phyloP scores from a whole-genome alignment of 495 filamentous ascomycete genomes.

The Talaromyces nanjingensis region DNA sequence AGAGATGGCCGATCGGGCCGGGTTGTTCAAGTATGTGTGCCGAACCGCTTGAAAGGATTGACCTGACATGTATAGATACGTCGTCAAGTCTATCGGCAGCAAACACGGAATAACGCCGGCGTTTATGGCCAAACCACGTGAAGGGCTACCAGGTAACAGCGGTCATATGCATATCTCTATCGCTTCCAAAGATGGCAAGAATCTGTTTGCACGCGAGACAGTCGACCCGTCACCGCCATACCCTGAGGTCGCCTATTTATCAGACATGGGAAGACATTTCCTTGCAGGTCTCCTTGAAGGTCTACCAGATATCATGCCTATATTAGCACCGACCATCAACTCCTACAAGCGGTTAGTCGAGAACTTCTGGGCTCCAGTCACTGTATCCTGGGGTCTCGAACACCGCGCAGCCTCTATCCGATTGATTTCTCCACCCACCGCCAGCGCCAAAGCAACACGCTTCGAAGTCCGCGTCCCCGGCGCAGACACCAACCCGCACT shows the following conservation, averaged over 20 bases:
- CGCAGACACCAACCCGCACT: constrained; percentile 83
- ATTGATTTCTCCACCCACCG: constrained; percentile 79
- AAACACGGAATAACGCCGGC: constrained; percentile 89
- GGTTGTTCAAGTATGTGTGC: constrained; percentile 70
- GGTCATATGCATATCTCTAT: constrained; percentile 95
- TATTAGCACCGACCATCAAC: constrained; percentile 91
- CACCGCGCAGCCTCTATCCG: constrained; percentile 89
- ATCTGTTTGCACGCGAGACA: constrained; percentile 69
- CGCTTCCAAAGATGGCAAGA: constrained; percentile 58
- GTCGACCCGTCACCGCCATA: constrained; percentile 63
- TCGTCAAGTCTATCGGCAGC: constrained; percentile 76
- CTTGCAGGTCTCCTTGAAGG: constrained; percentile 85
- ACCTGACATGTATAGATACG: constrained; percentile 45
- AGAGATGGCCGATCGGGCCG: constrained; percentile 84
- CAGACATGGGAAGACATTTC: constrained; percentile 87
- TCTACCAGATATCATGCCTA: constrained; percentile 89
- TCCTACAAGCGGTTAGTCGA: constrained; percentile 96
- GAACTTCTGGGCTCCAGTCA: constrained; percentile 98
- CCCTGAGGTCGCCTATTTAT: constrained; percentile 69
- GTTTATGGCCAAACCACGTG: constrained; percentile 97
- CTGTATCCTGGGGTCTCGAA: constrained; percentile 93
- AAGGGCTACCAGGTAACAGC: constrained; percentile 84
- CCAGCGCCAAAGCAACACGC: constrained; percentile 73
- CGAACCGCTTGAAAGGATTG: background rate
- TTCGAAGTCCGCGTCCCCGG: constrained; percentile 90